A percentile compares a stretch with the other conserved stretches of the same genome.
These are phyloP conservation scores for Avena atlantica DNA, from an alignment of 176 grass and related monocot species.

Conservation along the genomic window DNA sequence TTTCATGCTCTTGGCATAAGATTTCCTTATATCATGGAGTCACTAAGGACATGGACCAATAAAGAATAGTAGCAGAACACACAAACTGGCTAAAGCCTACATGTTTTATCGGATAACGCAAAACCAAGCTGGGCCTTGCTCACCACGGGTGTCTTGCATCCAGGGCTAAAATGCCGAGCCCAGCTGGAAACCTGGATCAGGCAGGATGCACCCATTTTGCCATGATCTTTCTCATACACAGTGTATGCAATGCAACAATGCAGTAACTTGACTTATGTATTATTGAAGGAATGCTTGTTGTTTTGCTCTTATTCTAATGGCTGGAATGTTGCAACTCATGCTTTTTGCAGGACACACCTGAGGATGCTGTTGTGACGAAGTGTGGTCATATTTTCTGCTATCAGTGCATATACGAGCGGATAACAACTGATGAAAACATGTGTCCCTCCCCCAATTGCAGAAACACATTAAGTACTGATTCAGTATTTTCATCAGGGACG, in stretches of 20 bases:
- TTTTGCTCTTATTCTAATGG: constrained; percentile 25
- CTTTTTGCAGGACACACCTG: constrained; percentile 84
- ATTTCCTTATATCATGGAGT: background rate
- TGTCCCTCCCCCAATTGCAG: constrained; percentile 71
- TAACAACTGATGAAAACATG: constrained; percentile 83
- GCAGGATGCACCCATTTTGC: constrained; percentile 11
- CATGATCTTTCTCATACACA: background rate
- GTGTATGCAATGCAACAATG: background rate
- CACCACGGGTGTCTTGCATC: background rate
- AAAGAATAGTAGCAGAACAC: constrained; percentile 19
- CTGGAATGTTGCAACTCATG: constrained; percentile 15
- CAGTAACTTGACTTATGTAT: constrained; percentile 31
- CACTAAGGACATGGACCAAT: background rate
- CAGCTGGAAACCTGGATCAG: background rate
- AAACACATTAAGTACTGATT: constrained; percentile 67
- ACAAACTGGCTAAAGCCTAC: background rate
- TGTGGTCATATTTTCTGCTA: constrained; percentile 99
- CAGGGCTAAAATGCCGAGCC: constrained; percentile 14
- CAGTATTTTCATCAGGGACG: constrained; percentile 78
- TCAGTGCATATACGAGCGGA: constrained; percentile 83
- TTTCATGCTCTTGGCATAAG: constrained; percentile 7
- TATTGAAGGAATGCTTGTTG: constrained; percentile 21
- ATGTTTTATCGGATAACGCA: constrained; percentile 6
- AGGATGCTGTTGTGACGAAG: constrained; percentile 86
- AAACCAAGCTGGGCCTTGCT: constrained; percentile 9